These are phyloP conservation scores for Exserohilum rostratum DNA, from an alignment of 2,329 filamentous ascomycete genomes.

Conservation along the genomic window DNA sequence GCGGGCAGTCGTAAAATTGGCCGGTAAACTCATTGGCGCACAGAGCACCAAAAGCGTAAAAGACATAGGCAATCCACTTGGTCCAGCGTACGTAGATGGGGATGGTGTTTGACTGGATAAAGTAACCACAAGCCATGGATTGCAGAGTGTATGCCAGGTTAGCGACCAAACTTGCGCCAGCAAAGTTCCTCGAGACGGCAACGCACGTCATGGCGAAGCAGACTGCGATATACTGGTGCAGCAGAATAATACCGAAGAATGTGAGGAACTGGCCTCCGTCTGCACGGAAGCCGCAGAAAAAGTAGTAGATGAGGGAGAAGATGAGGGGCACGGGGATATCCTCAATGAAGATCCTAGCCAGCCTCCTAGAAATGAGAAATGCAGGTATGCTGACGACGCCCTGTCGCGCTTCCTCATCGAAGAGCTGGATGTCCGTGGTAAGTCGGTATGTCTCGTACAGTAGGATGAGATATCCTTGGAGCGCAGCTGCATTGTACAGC, in stretches of 20 bases:
- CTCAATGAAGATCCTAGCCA: constrained; percentile 72
- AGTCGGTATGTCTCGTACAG: constrained; percentile 78
- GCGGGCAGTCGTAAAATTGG: constrained; percentile 75
- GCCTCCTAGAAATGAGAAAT: constrained; percentile 71
- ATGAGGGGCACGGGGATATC: constrained; percentile 75
- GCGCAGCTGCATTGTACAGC: constrained; percentile 71
- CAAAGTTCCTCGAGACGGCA: constrained; percentile 68
- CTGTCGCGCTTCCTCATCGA: constrained; percentile 76
- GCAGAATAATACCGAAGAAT: constrained; percentile 71
- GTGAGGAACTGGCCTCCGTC: constrained; percentile 70
- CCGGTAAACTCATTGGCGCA: constrained; percentile 74
- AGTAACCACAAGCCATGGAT: constrained; percentile 76
- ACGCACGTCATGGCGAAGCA: constrained; percentile 74
- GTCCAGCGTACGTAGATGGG: constrained; percentile 80
- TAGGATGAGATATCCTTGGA: constrained; percentile 78
- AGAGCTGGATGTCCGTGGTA: constrained; percentile 75
- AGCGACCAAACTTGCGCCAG: constrained; percentile 72
- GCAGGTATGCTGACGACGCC: constrained; percentile 72
- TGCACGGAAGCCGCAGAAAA: constrained; percentile 75
- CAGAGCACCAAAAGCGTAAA: constrained; percentile 74
- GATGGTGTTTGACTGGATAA: constrained; percentile 74
- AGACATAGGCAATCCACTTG: constrained; percentile 70
- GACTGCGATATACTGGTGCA: constrained; percentile 76
- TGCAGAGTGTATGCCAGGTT: constrained; percentile 77
- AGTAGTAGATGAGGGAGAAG: constrained; percentile 75